A percentile compares a stretch with the other conserved stretches of the same genome.
Conservation (phyloP, 1,284 basidiomycete species). For the Trametes polyzona region DNA sequence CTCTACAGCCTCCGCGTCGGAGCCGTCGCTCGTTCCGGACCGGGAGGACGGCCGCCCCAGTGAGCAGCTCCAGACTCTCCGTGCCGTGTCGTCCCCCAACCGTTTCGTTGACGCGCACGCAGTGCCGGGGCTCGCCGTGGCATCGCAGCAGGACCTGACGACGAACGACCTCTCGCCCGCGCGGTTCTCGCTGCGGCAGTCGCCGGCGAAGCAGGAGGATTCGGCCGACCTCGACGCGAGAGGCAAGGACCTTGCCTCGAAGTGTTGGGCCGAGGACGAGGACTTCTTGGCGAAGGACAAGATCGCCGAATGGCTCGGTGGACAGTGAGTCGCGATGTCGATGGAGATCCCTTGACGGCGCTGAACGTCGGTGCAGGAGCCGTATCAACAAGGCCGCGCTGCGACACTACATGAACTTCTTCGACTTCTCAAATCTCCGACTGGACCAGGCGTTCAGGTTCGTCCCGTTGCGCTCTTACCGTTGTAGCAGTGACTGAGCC, state of each 20-base stretch:
- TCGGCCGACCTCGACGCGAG: constrained; percentile 62
- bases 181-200: constrained; percentile 49
- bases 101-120: constrained; percentile 21
- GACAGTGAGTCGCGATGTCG: constrained; percentile 66
- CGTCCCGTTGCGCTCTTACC: neutral
- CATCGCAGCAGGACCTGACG: constrained; percentile 59
- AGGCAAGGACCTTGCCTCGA: constrained; percentile 74
- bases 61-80: constrained; percentile 39
- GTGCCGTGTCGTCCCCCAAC: constrained; percentile 21
- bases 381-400: constrained; percentile 78
- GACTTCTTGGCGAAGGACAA: constrained; percentile 86
- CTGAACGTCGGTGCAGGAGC: constrained; percentile 52
- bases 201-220: constrained; percentile 52
- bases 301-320: constrained; percentile 95
- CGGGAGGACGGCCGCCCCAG: constrained; percentile 51
- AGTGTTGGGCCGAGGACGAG: constrained; percentile 90
- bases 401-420: constrained; percentile 83
- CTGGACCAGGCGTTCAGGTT: constrained; percentile 92
- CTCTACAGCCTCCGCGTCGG: constrained; percentile 74
- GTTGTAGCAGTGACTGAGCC: constrained; percentile 20
- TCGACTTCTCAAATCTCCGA: constrained; percentile 84
- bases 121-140: constrained; percentile 36
- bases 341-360: neutral
- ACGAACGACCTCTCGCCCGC: constrained; percentile 47
- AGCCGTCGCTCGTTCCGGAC: constrained; percentile 69